Percentiles rank a stretch among this genome's conserved stretches.
phyloP scores from a whole-genome alignment of 1,139 yeast genomes.

The Spathaspora jeffriesii region DNA sequence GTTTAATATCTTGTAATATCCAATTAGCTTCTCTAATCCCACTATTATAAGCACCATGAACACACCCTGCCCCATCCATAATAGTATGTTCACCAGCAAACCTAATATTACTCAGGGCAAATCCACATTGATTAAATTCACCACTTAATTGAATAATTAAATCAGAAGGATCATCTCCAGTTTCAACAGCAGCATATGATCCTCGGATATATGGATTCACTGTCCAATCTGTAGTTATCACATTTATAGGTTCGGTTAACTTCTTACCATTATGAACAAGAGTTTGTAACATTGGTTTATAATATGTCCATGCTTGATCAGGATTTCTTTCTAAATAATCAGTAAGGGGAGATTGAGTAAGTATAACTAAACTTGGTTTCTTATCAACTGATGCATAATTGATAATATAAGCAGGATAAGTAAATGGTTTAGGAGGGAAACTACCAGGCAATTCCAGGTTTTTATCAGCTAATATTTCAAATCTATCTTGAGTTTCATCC shows the following conservation, averaged over 20 bases:
- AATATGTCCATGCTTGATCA: conserved; percentile 39
- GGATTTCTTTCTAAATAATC: conserved; percentile 42
- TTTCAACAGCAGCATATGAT: conserved; percentile 68
- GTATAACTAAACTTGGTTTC: conserved; percentile 46
- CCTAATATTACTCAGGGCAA: conserved; percentile 45
- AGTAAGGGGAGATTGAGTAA: conserved; percentile 75
- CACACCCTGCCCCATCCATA: conserved; percentile 81
- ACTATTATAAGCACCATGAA: conserved; percentile 74
- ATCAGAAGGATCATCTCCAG: conserved; percentile 70
- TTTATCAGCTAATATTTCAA: conserved; percentile 44
- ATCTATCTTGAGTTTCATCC: conserved; percentile 56
- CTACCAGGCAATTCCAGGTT: conserved; percentile 15
- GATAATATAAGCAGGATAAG: conserved; percentile 29
- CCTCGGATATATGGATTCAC: conserved; percentile 68
- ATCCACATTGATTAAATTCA: conserved; percentile 50
- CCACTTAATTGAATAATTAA: conserved; percentile 54
- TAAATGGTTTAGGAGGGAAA: conserved; percentile 25
- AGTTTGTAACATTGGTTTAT: conserved; percentile 33
- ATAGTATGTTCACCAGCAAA: conserved; percentile 89
- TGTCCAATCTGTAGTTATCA: conserved; percentile 69
- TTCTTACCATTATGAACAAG: conserved; percentile 16
- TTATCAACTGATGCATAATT: conserved; percentile 28
- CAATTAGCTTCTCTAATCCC: conserved; percentile 70
- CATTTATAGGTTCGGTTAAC: conserved; percentile 50
- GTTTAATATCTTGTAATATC: conserved; percentile 27